phyloP scores from a whole-genome alignment of 352 stramenopile species.

The Aphanomyces cochlioides region DNA sequence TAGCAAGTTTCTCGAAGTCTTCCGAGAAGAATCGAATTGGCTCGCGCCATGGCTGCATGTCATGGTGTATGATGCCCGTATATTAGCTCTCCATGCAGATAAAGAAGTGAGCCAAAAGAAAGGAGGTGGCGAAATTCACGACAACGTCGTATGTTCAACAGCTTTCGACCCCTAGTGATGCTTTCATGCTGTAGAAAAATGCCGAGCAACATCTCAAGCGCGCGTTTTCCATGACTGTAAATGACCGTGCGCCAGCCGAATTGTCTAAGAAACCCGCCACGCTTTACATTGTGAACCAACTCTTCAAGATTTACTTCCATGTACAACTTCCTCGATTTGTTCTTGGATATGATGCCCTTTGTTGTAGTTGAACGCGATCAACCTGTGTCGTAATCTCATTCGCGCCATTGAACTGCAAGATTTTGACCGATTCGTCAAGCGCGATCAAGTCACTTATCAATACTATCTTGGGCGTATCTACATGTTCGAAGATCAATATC shows the following conservation, averaged over 20 bases:
- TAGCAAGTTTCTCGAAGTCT: slow-evolving; percentile 86
- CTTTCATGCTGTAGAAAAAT: slow-evolving; percentile 40
- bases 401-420: slow-evolving; percentile 75
- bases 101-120: slow-evolving; percentile 53
- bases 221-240: slow-evolving; percentile 78
- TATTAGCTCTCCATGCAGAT: slow-evolving; percentile 67
- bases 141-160: slow-evolving; percentile 46
- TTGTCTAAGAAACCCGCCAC: slow-evolving; percentile 84
- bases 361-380: slow-evolving; percentile 80
- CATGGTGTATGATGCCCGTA: slow-evolving; percentile 71
- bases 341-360: slow-evolving; percentile 7
- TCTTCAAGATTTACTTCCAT: slow-evolving; percentile 98
- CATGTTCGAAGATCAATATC: slow-evolving; percentile 97
- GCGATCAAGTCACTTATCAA: slow-evolving; percentile 92
- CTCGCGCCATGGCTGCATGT: slow-evolving; percentile 79
- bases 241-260: slow-evolving; percentile 68
- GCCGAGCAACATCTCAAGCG: slow-evolving; percentile 85
- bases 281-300: slow-evolving; percentile 92
- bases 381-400: slow-evolving; percentile 94
- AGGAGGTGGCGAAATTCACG: slow-evolving; percentile 64
- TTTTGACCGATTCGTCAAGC: slow-evolving; percentile 80
- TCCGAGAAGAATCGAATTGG: slow-evolving; percentile 81
- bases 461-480: slow-evolving; percentile 95
- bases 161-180: not conserved
- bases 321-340: slow-evolving; percentile 37